These are phyloP conservation scores for Pythium grandisporangium DNA, from an alignment of 352 stramenopile species.

Conservation along the genomic window DNA sequence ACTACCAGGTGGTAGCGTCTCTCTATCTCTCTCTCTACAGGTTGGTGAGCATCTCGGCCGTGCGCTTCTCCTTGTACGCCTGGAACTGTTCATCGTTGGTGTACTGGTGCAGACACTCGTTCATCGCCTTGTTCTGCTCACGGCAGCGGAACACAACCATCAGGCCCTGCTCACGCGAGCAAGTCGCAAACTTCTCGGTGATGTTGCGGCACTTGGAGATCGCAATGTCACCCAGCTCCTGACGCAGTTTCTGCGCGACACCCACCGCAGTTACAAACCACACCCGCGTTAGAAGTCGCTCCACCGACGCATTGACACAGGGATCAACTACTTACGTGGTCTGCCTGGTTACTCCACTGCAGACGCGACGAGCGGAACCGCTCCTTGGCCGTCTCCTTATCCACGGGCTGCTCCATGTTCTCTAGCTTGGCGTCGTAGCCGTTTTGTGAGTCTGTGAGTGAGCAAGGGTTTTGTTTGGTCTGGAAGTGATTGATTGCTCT, in stretches of 20 bases:
- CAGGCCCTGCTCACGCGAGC: conserved; percentile 52
- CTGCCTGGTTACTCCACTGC: conserved; percentile 77
- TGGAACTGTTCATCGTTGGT: conserved; percentile 72
- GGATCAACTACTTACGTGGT: conserved; percentile 38
- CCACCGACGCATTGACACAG: not conserved
- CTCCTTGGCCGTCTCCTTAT: conserved; percentile 69
- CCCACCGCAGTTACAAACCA: too few relatives aligned
- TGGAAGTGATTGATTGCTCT: too few relatives aligned
- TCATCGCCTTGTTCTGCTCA: conserved; percentile 63
- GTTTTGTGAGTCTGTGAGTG: too few relatives aligned
- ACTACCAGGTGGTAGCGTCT: too few relatives aligned
- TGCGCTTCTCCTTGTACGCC: conserved; percentile 48
- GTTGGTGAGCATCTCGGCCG: conserved; percentile 30
- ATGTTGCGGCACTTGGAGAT: conserved; percentile 62
- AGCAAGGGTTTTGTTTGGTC: too few relatives aligned
- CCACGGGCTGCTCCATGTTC: conserved; percentile 34
- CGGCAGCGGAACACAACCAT: conserved; percentile 72
- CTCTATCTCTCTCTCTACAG: too few relatives aligned
- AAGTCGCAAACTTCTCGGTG: conserved; percentile 52
- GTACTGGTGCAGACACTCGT: conserved; percentile 73
- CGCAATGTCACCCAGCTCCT: conserved; percentile 77
- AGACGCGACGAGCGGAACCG: conserved; percentile 65
- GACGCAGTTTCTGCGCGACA: conserved; percentile 60
- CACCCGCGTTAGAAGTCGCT: too few relatives aligned
- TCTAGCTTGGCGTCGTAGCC: too few relatives aligned